Conservation (phyloP, 805 yeast species). For the Myxozyma mucilagina region DNA sequence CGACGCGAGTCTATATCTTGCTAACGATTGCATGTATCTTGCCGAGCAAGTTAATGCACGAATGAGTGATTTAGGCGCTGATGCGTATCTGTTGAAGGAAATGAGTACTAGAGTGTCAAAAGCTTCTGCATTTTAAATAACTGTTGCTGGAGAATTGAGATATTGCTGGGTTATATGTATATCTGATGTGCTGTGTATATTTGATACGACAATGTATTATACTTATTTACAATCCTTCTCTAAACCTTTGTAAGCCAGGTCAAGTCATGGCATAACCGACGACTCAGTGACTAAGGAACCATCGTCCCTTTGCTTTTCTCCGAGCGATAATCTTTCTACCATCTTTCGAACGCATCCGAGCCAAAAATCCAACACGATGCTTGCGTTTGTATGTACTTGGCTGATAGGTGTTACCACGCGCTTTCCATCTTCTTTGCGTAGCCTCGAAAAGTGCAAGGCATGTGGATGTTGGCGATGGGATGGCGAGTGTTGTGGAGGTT, state of each 20-base stretch:
- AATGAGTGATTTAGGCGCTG: slow-evolving; percentile 26
- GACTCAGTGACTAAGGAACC: slow-evolving; percentile 78
- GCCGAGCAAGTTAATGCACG: slow-evolving; percentile 22
- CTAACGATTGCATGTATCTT: slow-evolving; percentile 27
- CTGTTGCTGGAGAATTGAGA: neutral
- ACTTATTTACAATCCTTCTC: neutral
- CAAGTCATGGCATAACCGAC: neutral
- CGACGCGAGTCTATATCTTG: slow-evolving; percentile 20
- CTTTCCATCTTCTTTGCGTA: slow-evolving; percentile 69
- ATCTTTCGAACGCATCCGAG: slow-evolving; percentile 68
- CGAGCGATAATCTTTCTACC: slow-evolving; percentile 79
- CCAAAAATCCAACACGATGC: slow-evolving; percentile 85
- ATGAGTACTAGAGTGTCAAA: slow-evolving; percentile 10
- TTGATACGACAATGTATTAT: neutral
- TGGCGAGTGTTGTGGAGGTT: neutral
- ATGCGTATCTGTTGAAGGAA: slow-evolving; percentile 28
- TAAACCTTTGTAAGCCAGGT: neutral
- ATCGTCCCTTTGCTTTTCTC: slow-evolving; percentile 85
- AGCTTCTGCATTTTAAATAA: neutral
- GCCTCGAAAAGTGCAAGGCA: too few relatives aligned
- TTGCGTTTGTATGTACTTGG: slow-evolving; percentile 90
- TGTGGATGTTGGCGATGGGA: neutral
- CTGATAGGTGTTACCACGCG: slow-evolving; percentile 93
- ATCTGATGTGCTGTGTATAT: neutral
- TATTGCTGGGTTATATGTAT: neutral